phyloP scores from a whole-genome alignment of 371 early-diverging fungal species.

The Entomophthora muscae region DNA sequence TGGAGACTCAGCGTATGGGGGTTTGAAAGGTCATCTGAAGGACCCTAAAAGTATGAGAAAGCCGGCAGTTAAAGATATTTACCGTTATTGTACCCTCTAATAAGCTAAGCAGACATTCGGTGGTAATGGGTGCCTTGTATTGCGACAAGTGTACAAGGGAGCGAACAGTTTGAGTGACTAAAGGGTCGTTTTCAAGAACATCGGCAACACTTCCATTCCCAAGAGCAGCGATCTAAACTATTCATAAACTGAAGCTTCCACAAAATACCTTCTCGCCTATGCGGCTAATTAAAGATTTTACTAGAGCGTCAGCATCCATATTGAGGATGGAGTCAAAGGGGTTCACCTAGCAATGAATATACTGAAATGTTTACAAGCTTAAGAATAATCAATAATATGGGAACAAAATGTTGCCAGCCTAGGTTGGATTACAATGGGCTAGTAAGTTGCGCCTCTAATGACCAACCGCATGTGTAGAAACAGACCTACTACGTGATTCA shows the following conservation, averaged over 20 bases:
- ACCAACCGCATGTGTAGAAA: too few species aligned
- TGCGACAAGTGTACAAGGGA: slow-evolving; percentile 44
- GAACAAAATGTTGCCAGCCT: too few species aligned
- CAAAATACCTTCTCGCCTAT: slow-evolving; percentile 24
- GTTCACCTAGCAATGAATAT: too few species aligned
- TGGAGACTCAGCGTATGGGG: slow-evolving; percentile 47
- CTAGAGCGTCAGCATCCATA: slow-evolving; percentile 15
- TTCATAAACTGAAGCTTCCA: not conserved
- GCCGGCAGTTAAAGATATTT: slow-evolving; percentile 9
- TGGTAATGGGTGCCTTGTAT: slow-evolving; percentile 36
- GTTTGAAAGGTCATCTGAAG: not conserved
- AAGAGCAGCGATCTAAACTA: slow-evolving; percentile 15
- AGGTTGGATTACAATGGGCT: too few species aligned
- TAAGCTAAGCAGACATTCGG: slow-evolving; percentile 25
- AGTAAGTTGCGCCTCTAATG: too few species aligned
- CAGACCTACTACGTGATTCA: too few species aligned
- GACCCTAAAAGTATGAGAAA: not conserved
- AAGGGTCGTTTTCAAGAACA: slow-evolving; percentile 37
- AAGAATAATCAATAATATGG: too few species aligned
- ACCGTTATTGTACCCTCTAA: slow-evolving; percentile 47
- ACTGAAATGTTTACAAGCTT: too few species aligned
- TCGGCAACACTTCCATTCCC: slow-evolving; percentile 33
- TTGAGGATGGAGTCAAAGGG: too few species aligned
- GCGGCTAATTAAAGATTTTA: slow-evolving; percentile 26
- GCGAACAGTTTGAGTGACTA: slow-evolving; percentile 43